Percentiles rank a stretch among this genome's conserved stretches.
Conservation (phyloP, 345 rosid species). For the Sisymbrium altissimum region DNA sequence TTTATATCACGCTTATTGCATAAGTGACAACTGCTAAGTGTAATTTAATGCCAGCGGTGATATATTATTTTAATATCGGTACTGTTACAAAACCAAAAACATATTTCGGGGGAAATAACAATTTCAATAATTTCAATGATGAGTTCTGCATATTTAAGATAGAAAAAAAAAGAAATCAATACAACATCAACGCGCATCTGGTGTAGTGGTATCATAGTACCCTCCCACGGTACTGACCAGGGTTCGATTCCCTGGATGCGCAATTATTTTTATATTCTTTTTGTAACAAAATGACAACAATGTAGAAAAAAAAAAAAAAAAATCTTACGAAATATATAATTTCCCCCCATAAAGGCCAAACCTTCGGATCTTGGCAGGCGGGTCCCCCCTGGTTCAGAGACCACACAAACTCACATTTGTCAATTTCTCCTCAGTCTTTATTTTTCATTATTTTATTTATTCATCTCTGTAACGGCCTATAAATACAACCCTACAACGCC, state of each 20-base stretch:
- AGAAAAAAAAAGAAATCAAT: too few relatives aligned
- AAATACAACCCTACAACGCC: constrained; percentile 21
- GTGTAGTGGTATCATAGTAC: constrained; percentile 87
- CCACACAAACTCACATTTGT: constrained; percentile 25
- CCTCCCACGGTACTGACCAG: constrained; percentile 66
- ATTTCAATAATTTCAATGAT: too few relatives aligned
- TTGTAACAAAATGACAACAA: not conserved
- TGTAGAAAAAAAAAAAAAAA: not conserved
- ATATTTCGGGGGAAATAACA: too few relatives aligned
- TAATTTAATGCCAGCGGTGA: too few relatives aligned
- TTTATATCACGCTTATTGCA: too few relatives aligned
- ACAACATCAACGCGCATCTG: not conserved
- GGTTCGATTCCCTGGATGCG: not conserved
- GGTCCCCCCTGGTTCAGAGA: not conserved
- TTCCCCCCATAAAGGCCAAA: constrained; percentile 30
- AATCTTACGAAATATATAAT: not conserved
- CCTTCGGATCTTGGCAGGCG: constrained; percentile 2
- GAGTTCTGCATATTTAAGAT: too few relatives aligned
- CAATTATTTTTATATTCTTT: not conserved
- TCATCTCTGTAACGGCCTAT: constrained; percentile 20
- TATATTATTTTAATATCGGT: too few relatives aligned
- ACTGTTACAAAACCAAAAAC: too few relatives aligned
- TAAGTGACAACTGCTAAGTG: too few relatives aligned
- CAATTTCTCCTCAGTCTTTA: constrained; percentile 12
- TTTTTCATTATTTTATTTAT: not conserved